Evolutionary conservation across 1,139 yeast species (phyloP).

Genomic region (Kurtzmaniella quercitrusa): DNA sequence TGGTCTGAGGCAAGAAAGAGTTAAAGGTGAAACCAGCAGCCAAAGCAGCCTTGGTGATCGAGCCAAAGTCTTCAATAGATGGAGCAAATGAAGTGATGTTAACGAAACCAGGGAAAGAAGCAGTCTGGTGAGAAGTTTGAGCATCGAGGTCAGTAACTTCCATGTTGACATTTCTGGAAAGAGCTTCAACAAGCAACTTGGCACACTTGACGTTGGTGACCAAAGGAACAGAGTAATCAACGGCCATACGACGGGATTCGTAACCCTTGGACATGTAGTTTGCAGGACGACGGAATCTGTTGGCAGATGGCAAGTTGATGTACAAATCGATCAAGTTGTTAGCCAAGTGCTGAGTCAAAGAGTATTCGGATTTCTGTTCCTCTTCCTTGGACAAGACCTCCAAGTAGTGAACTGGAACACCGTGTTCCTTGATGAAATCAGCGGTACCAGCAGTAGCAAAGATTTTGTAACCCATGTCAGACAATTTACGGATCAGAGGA

Average conservation of each 20-base stretch:
- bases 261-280: slow-evolving; percentile 97
- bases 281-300: slow-evolving; percentile 98
- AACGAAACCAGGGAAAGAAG: slow-evolving; percentile 81
- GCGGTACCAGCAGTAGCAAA: slow-evolving; percentile 99
- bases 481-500: slow-evolving; percentile 78
- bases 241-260: slow-evolving; percentile 99
- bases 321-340: slow-evolving; percentile 94
- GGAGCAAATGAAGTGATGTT: slow-evolving; percentile 81
- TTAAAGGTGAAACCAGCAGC: slow-evolving; percentile 88
- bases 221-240: slow-evolving; percentile 94
- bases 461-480: slow-evolving; percentile 81
- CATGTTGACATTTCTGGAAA: slow-evolving; percentile 64
- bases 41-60: slow-evolving; percentile 65
- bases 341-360: slow-evolving; percentile 93
- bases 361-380: slow-evolving; percentile 86
- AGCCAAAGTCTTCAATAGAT: slow-evolving; percentile 58
- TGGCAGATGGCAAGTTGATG: slow-evolving; percentile 93
- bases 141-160: slow-evolving; percentile 79
- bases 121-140: slow-evolving; percentile 84
- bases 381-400: slow-evolving; percentile 77
- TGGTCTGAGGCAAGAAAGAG: slow-evolving; percentile 71
- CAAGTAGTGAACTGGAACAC: slow-evolving; percentile 88
- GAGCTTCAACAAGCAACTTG: slow-evolving; percentile 88
- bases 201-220: slow-evolving; percentile 98
- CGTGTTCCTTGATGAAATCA: slow-evolving; percentile 94